Conservation (phyloP, 768 basidiomycete species). For the Ramaria sp. region DNA sequence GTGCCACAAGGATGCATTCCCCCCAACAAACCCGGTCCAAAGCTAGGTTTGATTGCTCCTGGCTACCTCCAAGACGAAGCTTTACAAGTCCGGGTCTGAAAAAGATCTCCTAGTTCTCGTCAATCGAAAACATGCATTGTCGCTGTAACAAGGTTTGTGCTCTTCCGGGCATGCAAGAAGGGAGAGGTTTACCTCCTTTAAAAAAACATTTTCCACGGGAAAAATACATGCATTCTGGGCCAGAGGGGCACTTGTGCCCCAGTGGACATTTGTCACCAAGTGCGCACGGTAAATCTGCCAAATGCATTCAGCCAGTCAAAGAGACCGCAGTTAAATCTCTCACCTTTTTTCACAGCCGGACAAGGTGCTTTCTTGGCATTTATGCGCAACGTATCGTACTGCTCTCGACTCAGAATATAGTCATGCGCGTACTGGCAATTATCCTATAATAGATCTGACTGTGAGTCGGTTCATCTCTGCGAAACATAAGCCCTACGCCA, state of each 20-base stretch:
- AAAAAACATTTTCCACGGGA: conserved; percentile 73
- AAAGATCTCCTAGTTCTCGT: too few relatives aligned
- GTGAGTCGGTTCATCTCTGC: neutral
- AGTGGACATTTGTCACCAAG: conserved; percentile 69
- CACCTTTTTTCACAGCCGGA: conserved; percentile 74
- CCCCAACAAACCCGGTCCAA: too few relatives aligned
- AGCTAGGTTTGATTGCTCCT: too few relatives aligned
- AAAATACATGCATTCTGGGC: conserved; percentile 40
- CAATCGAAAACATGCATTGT: too few relatives aligned
- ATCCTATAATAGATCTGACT: conserved; percentile 17
- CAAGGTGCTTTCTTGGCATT: conserved; percentile 83
- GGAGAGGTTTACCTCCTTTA: conserved; percentile 42
- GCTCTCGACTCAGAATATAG: conserved; percentile 59
- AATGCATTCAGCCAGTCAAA: neutral
- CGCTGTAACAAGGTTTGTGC: too few relatives aligned
- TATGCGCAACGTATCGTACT: conserved; percentile 53
- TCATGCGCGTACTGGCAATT: conserved; percentile 81
- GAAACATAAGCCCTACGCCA: conserved; percentile 27
- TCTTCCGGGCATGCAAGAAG: too few relatives aligned
- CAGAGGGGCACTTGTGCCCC: conserved; percentile 77
- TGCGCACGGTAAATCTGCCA: conserved; percentile 56
- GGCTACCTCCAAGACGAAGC: too few relatives aligned
- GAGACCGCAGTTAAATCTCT: conserved; percentile 8
- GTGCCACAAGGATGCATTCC: too few relatives aligned
- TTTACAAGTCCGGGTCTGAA: too few relatives aligned